Evolutionary conservation across 768 basidiomycete genomes (phyloP).

Genomic region (Mycena alexandri): DNA sequence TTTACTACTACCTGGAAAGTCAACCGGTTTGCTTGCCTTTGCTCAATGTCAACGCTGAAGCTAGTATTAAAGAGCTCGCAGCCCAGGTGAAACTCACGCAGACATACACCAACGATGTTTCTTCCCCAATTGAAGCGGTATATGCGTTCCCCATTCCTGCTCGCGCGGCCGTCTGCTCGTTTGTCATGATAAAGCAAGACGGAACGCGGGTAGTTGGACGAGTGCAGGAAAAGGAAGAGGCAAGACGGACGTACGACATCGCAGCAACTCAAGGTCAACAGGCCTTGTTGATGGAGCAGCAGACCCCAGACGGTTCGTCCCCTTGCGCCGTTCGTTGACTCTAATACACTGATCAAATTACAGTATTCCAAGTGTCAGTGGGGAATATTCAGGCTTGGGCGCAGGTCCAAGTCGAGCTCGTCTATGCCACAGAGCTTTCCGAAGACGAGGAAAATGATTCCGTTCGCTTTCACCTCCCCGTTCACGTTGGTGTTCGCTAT

Average conservation of each 20-base stretch:
- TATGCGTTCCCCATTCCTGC: conserved; percentile 38
- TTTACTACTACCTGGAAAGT: conserved; percentile 17
- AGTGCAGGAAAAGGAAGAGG: conserved; percentile 37
- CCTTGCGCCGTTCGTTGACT: too few species aligned
- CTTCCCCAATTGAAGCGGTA: conserved; percentile 30
- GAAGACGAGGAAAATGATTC: conserved; percentile 36
- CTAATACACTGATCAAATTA: neutral
- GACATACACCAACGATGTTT: conserved; percentile 33
- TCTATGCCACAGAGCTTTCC: conserved; percentile 34
- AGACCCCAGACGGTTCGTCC: conserved; percentile 34
- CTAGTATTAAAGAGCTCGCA: conserved; percentile 35
- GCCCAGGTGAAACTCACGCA: conserved; percentile 39
- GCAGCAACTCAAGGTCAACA: conserved; percentile 33
- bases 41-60: conserved; percentile 31
- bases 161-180: conserved; percentile 28
- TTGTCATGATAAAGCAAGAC: conserved; percentile 35
- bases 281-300: conserved; percentile 34
- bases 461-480: conserved; percentile 32
- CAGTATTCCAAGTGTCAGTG: conserved; percentile 37
- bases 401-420: conserved; percentile 30
- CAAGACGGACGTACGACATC: conserved; percentile 28
- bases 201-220: conserved; percentile 33
- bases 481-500: conserved; percentile 36
- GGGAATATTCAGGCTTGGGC: conserved; percentile 31
- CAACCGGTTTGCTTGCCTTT: conserved; percentile 28